A percentile compares a stretch with the other conserved stretches of the same genome.
These are phyloP conservation scores for Willaertia magna DNA, from an alignment of 208 protist genomes.

Conservation along the genomic window DNA sequence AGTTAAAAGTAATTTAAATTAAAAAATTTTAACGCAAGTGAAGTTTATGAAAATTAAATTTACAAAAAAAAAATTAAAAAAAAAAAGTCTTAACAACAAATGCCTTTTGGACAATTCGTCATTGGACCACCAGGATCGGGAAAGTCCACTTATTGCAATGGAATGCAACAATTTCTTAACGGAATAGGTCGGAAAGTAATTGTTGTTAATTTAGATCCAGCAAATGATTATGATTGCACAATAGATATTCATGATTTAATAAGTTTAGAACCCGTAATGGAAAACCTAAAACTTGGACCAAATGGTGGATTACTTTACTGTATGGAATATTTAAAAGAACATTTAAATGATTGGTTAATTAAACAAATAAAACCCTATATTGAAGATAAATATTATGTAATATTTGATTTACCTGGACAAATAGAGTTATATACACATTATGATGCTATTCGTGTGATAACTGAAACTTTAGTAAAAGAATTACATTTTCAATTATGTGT, in stretches of 20 bases:
- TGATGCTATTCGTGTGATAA: conserved; percentile 61
- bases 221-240: conserved; percentile 67
- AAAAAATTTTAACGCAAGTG: too few species aligned
- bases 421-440: conserved; percentile 96
- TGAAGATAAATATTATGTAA: conserved; percentile 59
- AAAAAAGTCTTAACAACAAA: too few species aligned
- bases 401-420: conserved; percentile 97
- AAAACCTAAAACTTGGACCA: conserved; percentile 78
- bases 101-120: conserved; percentile 81
- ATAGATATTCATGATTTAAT: conserved; percentile 23
- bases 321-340: conserved; percentile 76
- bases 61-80: too few species aligned
- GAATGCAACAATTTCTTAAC: conserved; percentile 80
- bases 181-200: conserved; percentile 63
- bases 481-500: conserved; percentile 27
- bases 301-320: conserved; percentile 94
- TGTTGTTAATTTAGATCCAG: conserved; percentile 94
- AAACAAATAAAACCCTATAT: conserved; percentile 13
- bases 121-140: conserved; percentile 87
- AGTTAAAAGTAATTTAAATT: too few species aligned
- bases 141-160: conserved; percentile 88
- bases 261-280: conserved; percentile 46
- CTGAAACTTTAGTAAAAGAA: conserved; percentile 33
- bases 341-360: conserved; percentile 10
- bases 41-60: too few species aligned